Conservation (phyloP, 2,329 filamentous ascomycete species). For the Calonectria pseudoreteaudii region DNA sequence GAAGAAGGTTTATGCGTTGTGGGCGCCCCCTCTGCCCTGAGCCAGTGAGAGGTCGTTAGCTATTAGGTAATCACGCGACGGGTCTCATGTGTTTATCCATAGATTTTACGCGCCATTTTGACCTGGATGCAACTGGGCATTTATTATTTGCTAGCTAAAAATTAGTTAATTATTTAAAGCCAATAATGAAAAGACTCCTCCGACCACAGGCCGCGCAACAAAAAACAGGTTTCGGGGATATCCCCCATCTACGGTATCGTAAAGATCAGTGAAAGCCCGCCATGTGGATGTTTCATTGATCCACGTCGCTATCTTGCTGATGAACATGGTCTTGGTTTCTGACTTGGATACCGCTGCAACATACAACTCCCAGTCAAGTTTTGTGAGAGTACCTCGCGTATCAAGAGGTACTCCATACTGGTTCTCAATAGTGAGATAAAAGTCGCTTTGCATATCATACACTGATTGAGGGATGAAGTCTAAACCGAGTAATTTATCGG, state of each 20-base stretch:
- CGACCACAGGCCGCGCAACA: conserved; percentile 82
- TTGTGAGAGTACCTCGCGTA: conserved; percentile 83
- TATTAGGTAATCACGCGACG: not conserved
- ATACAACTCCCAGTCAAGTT: conserved; percentile 90
- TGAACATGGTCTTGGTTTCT: conserved; percentile 72
- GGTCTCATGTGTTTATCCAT: not conserved
- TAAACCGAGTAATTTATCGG: conserved; percentile 82
- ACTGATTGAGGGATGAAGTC: conserved; percentile 79
- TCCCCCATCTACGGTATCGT: conserved; percentile 76
- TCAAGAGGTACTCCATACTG: conserved; percentile 87
- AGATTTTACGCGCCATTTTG: not conserved
- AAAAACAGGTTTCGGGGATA: conserved; percentile 75
- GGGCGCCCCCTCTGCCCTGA: not conserved
- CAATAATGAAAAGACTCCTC: conserved; percentile 79
- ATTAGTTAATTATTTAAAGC: not conserved
- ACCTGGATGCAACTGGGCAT: not conserved
- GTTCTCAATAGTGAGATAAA: conserved; percentile 78
- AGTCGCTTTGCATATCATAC: conserved; percentile 82
- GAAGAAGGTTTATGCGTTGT: not conserved
- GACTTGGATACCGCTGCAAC: conserved; percentile 78
- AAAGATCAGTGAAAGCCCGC: conserved; percentile 80
- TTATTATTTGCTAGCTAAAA: not conserved
- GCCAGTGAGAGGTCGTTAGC: not conserved
- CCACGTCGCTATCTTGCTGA: conserved; percentile 78
- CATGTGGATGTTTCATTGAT: conserved; percentile 79